Evolutionary conservation across 2,329 filamentous ascomycete genomes (phyloP), one percentile per base, ranked within the genome.

Genomic region (Talaromyces sp.): DNA sequence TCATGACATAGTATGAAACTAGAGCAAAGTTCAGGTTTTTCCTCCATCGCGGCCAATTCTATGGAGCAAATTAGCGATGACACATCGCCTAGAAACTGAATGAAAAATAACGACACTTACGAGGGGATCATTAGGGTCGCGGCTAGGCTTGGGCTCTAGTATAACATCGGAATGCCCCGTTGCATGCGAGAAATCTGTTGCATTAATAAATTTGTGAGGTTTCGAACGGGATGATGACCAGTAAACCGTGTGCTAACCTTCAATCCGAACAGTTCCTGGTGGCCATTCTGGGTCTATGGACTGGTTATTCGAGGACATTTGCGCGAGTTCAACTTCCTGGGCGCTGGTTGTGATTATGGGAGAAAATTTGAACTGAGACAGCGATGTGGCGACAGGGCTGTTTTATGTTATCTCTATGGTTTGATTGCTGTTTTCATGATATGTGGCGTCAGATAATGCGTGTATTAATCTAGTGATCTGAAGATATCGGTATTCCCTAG

Each of bases 101-200:
- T n/a, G n/a, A n/a, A n/a, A n/a, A n/a, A 11, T n/a, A 35, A 17
- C 19, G 17, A 11, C 19, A 54, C 55, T 41, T n/a, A 60, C 63
- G 45, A 67, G 36, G n/a, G 65, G 65, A 47, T 66, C 62, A 49
- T 67, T 67, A 14, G 65, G 64, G 36, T 68, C 61, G 8, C 52
- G 51, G 48, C 57, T 62, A 27, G 65, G 65, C 30, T 60, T 63
- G 17, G 65, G 65, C 20, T 64, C 57, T 11, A 68, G 48, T 7
- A 60, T 47, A 4, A 60, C 63, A 41, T 51, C 53, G 14, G 50
- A 49, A 9, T 45, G 29, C 13, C 52, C 46, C 9, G 39, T 48
- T 10, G 47, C 35, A n/a, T 40, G 40, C 4, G 44, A 47, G 6
- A 52, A 32, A 20, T 59, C 54, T 55, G 22, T 30, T 14, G n/a